Evolutionary conservation across 2,329 filamentous ascomycete genomes (phyloP).

Genomic region (Sarocladiaceae sp.): DNA sequence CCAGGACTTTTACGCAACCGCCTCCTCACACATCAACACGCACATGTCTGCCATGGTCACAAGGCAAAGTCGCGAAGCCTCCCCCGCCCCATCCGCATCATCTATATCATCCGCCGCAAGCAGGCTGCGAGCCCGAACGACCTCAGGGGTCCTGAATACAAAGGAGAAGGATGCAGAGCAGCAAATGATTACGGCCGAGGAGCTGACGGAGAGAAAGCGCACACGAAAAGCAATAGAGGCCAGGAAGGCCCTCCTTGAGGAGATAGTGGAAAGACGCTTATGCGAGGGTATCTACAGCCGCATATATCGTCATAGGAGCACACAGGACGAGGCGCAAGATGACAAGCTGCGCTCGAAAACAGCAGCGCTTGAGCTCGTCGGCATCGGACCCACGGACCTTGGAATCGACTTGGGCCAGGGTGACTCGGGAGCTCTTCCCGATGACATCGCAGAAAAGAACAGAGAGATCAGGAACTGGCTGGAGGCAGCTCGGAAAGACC

Average conservation of each 20-base stretch:
- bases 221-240: slow-evolving; percentile 71
- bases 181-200: slow-evolving; percentile 85
- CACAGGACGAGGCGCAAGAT: slow-evolving; percentile 90
- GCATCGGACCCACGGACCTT: slow-evolving; percentile 80
- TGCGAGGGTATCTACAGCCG: slow-evolving; percentile 81
- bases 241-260: slow-evolving; percentile 73
- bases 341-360: slow-evolving; percentile 93
- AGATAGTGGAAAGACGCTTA: slow-evolving; percentile 80
- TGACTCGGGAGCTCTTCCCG: slow-evolving; percentile 46
- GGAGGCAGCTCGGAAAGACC: slow-evolving; percentile 58
- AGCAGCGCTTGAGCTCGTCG: slow-evolving; percentile 82
- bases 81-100: slow-evolving; percentile 47
- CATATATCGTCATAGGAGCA: slow-evolving; percentile 86
- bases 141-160: slow-evolving; percentile 31
- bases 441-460: slow-evolving; percentile 51
- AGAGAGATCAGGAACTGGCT: slow-evolving; percentile 69
- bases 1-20: slow-evolving; percentile 85
- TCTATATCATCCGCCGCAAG: slow-evolving; percentile 51
- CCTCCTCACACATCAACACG: slow-evolving; percentile 75
- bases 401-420: slow-evolving; percentile 63
- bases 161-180: slow-evolving; percentile 54
- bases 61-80: slow-evolving; percentile 62
- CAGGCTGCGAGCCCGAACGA: slow-evolving; percentile 49
- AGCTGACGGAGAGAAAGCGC: slow-evolving; percentile 73
- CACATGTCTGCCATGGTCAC: slow-evolving; percentile 77